Evolutionary conservation across 2,329 filamentous ascomycete species (phyloP).

Genomic region (Colletotrichum somersetense): DNA sequence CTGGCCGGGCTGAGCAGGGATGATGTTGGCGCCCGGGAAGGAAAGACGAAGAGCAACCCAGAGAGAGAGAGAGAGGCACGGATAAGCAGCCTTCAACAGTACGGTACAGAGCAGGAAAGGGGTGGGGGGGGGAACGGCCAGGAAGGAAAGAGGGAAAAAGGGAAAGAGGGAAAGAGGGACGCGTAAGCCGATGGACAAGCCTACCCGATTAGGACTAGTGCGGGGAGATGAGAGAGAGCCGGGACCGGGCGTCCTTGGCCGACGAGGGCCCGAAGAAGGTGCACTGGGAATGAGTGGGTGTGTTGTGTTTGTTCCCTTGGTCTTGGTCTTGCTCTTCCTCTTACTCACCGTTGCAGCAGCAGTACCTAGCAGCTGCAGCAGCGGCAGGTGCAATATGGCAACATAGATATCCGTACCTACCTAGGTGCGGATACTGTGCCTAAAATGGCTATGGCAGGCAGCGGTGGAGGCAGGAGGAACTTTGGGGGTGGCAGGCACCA

Average conservation of each 20-base stretch:
- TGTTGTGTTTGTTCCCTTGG: no score
- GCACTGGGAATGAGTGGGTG: neutral
- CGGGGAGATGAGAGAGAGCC: constrained; percentile 6
- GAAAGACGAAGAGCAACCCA: no score
- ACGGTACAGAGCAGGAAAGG: neutral
- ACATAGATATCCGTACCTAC: neutral
- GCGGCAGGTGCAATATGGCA: neutral
- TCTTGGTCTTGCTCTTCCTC: constrained; percentile 2
- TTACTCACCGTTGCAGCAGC: neutral
- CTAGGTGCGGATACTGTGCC: neutral
- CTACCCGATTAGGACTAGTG: constrained; percentile 30
- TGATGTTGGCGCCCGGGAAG: neutral
- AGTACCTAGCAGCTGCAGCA: neutral
- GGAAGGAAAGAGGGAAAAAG: constrained; percentile 24
- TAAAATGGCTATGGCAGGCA: neutral
- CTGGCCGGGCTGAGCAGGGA: constrained; percentile 37
- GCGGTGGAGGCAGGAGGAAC: neutral
- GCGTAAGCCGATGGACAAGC: constrained; percentile 40
- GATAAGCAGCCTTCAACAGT: neutral
- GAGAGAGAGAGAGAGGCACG: no score
- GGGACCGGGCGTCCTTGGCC: constrained; percentile 23
- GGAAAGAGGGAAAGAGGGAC: constrained; percentile 22
- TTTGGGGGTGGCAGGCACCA: no score
- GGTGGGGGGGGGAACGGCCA: neutral
- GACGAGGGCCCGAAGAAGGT: constrained; percentile 10